Conservation (phyloP, 1,284 basidiomycete genomes). For the Volvariella surrecta region DNA sequence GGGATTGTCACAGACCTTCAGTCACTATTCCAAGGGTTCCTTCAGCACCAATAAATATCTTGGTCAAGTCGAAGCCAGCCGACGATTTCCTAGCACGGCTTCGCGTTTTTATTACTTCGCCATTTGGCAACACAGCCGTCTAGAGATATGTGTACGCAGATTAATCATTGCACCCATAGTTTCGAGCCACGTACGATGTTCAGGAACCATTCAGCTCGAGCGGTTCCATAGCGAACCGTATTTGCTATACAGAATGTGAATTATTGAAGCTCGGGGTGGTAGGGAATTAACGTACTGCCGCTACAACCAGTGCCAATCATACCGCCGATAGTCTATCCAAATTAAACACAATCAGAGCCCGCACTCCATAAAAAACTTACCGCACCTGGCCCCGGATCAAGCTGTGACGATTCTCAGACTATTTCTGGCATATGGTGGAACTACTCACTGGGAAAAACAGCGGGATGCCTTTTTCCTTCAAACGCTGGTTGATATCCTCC, state of each 20-base stretch:
- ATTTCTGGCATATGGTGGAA: background rate
- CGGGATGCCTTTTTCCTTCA: constrained; percentile 61
- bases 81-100: constrained; percentile 84
- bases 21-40: constrained; percentile 92
- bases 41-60: constrained; percentile 95
- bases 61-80: constrained; percentile 88
- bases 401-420: constrained; percentile 25
- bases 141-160: constrained; percentile 19
- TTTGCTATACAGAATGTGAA: constrained; percentile 51
- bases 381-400: constrained; percentile 76
- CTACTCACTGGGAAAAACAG: constrained; percentile 60
- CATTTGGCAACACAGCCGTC: constrained; percentile 87
- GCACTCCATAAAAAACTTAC: constrained; percentile 15
- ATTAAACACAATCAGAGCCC: constrained; percentile 1
- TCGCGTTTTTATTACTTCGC: constrained; percentile 91
- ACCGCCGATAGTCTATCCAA: constrained; percentile 69
- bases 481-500: constrained; percentile 79
- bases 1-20: constrained; percentile 47
- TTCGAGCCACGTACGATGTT: constrained; percentile 46
- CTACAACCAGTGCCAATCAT: constrained; percentile 87
- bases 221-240: constrained; percentile 85
- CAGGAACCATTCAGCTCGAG: constrained; percentile 79
- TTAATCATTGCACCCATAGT: constrained; percentile 1
- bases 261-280: constrained; percentile 1
- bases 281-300: constrained; percentile 46